Conservation (phyloP, 2,329 filamentous ascomycete species). For the Diaporthe aspalathi region DNA sequence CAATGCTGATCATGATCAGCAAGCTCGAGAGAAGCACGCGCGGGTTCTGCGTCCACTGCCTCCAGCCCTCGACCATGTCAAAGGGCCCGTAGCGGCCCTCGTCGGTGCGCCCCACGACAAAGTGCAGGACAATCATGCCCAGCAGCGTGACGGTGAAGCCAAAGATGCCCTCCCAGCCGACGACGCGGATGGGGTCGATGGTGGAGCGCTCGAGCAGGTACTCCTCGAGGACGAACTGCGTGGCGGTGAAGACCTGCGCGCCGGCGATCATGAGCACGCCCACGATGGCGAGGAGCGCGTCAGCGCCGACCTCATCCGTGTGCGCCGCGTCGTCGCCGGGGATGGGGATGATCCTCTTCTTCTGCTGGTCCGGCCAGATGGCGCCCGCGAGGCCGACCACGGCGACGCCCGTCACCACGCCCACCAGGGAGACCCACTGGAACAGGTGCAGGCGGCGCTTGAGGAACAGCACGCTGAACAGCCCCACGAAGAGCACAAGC, state of each 20-base stretch:
- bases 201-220: slow-evolving; percentile 78
- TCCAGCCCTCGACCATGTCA: slow-evolving; percentile 87
- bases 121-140: slow-evolving; percentile 83
- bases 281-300: slow-evolving; percentile 76
- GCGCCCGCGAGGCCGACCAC: slow-evolving; percentile 91
- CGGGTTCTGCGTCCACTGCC: slow-evolving; percentile 79
- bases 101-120: slow-evolving; percentile 79
- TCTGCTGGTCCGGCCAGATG: slow-evolving; percentile 77
- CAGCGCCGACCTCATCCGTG: slow-evolving; percentile 53
- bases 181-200: slow-evolving; percentile 85
- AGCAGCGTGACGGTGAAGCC: slow-evolving; percentile 84
- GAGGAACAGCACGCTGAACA: slow-evolving; percentile 94
- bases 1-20: slow-evolving; percentile 97
- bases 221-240: slow-evolving; percentile 96
- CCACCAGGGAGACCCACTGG: slow-evolving; percentile 89
- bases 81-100: slow-evolving; percentile 85
- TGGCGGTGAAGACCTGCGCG: slow-evolving; percentile 96
- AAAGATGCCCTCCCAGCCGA: slow-evolving; percentile 96
- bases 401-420: slow-evolving; percentile 89
- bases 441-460: slow-evolving; percentile 83
- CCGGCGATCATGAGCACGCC: slow-evolving; percentile 92
- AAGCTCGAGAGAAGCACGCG: slow-evolving; percentile 81
- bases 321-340: slow-evolving; percentile 46
- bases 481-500: slow-evolving; percentile 91
- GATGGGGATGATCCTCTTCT: slow-evolving; percentile 43